Base-by-base conservation (phyloP, 2,329 filamentous ascomycete genomes). In the Fusarium aywerte region DNA sequence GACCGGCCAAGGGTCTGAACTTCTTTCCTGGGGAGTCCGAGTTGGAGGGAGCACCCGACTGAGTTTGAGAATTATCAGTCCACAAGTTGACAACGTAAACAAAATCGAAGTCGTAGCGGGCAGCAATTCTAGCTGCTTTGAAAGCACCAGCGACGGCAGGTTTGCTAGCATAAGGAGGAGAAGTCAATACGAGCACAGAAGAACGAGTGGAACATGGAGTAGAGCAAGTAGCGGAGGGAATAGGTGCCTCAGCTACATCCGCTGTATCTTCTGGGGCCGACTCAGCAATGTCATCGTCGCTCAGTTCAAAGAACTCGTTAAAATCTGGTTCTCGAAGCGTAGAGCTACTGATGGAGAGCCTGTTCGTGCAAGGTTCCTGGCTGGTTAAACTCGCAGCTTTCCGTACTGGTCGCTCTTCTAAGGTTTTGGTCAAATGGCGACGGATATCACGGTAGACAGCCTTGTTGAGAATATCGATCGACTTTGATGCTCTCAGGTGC, bases 61-160 rank as follows among this genome's bases (percentile, higher is more conserved):
- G 58, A 33, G 54, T 29, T 29, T 50, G 59, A 16, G 66, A 64
- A 45, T 65, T 58, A 21, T 75, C 73, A 21, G 86, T 85, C 85
- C 86, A 87, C 15, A 88, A 76, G 64, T 85, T 87, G 64, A 87
- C 82, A 29, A 88, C 81, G 65, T 88, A 89, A 13, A 88, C 80
- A 23, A 88, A 78, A 65, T 87, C 84, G 51, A 89, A 87, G 52
- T 85, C 80, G 73, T 87, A 87, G 52, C 82, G 81, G 5, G 78
- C 80, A 7, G 86, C 86, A 36, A 89, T 85, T 31, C 83, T 79
- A 2, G 85, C 84, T 9, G 84, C 84, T 72, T 85, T 81, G 44
- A 85, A 82, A 9, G 85, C 85, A 4, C 84, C 85, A 1, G 80
- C 76, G 18, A 81, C 77, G 15, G 82, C 82, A 13, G 82, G 80